These are phyloP conservation scores for Saccharomycopsis sp. DNA, from an alignment of 805 yeast genomes.

Conservation along the genomic window DNA sequence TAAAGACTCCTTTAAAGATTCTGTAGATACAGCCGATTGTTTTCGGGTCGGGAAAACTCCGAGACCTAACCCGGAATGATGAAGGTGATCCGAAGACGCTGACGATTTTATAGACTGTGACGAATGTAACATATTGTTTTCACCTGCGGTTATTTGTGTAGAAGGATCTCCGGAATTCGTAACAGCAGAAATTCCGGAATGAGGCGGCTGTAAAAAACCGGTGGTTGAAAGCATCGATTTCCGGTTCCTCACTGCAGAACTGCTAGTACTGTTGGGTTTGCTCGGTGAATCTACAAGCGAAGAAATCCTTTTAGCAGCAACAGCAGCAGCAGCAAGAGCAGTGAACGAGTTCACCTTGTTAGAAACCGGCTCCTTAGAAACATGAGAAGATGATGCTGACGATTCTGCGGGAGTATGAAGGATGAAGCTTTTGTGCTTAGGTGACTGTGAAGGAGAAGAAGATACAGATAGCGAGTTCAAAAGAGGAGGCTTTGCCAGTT, in stretches of 20 bases:
- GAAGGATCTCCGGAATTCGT: no score
- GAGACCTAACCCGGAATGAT: neutral
- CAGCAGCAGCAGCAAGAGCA: slow-evolving; percentile 16
- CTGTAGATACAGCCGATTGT: neutral
- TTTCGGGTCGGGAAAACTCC: neutral
- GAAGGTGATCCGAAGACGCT: neutral
- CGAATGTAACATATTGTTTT: neutral
- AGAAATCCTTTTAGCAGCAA: slow-evolving; percentile 14
- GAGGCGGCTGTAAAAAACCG: slow-evolving; percentile 15
- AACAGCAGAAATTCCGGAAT: neutral
- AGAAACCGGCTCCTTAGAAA: no score
- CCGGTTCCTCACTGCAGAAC: neutral
- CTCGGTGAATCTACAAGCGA: slow-evolving; percentile 4
- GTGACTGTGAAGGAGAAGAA: neutral
- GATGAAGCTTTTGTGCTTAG: neutral
- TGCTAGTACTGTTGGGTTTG: neutral
- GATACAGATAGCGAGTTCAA: neutral
- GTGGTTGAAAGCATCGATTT: slow-evolving; percentile 3
- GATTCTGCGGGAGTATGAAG: no score
- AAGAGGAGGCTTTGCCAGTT: neutral
- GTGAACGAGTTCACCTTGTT: slow-evolving; percentile 5
- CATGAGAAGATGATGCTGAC: no score
- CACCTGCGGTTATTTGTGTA: no score
- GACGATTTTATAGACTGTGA: neutral
- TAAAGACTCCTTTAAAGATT: neutral